Conservation (phyloP, 371 early-diverging fungal genomes). For the Circinella minor region DNA sequence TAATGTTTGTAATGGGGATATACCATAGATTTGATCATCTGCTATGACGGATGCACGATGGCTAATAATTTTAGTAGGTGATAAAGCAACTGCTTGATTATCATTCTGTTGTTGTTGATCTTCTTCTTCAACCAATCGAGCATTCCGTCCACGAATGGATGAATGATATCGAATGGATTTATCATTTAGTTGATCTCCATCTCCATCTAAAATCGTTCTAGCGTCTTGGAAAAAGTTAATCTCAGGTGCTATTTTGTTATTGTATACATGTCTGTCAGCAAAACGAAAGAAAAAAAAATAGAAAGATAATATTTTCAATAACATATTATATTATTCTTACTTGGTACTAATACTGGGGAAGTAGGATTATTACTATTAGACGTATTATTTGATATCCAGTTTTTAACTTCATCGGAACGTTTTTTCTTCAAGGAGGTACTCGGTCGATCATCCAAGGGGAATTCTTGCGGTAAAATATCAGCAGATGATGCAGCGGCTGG, state of each 20-base stretch:
- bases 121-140: constrained; percentile 22
- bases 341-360: not conserved
- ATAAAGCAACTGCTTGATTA: not conserved
- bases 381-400: constrained; percentile 39
- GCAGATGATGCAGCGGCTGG: constrained; percentile 22
- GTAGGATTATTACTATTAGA: no score
- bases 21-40: constrained; percentile 15
- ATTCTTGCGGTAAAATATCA: constrained; percentile 20
- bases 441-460: constrained; percentile 31
- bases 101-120: constrained; percentile 12
- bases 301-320: no score
- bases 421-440: constrained; percentile 34
- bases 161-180: constrained; percentile 33
- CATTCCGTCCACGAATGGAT: constrained; percentile 36
- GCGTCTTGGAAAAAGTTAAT: constrained; percentile 47
- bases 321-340: not conserved
- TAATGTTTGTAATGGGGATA: constrained; percentile 21
- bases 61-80: not conserved
- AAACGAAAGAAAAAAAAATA: constrained; percentile 6
- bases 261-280: constrained; percentile 4
- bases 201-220: constrained; percentile 22
- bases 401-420: constrained; percentile 47
- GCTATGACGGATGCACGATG: constrained; percentile 15
- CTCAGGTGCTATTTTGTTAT: constrained; percentile 10
- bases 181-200: constrained; percentile 11